Evolutionary conservation across 257 asterid genomes (phyloP).

Genomic region (Solanum stenotomum): DNA sequence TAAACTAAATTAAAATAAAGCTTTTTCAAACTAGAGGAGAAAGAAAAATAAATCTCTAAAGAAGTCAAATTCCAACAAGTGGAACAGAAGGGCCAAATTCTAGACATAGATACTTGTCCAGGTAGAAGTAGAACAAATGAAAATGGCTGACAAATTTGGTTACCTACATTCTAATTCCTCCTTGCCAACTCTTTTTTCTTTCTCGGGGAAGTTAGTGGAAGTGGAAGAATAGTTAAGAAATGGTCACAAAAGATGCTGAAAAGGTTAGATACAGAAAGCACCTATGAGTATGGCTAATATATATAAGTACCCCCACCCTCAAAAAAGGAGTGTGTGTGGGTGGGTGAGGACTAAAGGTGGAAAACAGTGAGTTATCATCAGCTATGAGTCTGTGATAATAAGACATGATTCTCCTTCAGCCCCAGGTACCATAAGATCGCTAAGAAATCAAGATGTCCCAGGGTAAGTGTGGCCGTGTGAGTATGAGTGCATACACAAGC

Average conservation of each 20-base stretch:
- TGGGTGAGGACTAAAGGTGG: neutral
- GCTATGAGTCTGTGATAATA: neutral
- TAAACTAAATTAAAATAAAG: constrained; percentile 6
- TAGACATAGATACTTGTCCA: constrained; percentile 24
- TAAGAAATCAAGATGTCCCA: neutral
- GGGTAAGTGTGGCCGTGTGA: neutral
- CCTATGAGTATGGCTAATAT: neutral
- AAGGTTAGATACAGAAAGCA: neutral
- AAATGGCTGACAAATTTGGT: neutral
- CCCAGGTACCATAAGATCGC: neutral
- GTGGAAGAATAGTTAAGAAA: neutral
- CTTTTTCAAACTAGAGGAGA: neutral
- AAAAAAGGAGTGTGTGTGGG: neutral
- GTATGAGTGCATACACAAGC: neutral
- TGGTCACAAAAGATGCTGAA: neutral
- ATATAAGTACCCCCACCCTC: neutral
- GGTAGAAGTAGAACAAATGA: constrained; percentile 1
- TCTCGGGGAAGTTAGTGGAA: neutral
- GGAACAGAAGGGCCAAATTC: constrained; percentile 9
- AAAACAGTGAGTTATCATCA: neutral
- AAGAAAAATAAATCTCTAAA: neutral
- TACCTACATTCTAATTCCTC: neutral
- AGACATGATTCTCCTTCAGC: neutral
- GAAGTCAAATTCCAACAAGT: neutral
- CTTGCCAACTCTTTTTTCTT: neutral